These are phyloP conservation scores for Colletotrichum cereale DNA, from an alignment of 2,329 filamentous ascomycete genomes.

Conservation along the genomic window DNA sequence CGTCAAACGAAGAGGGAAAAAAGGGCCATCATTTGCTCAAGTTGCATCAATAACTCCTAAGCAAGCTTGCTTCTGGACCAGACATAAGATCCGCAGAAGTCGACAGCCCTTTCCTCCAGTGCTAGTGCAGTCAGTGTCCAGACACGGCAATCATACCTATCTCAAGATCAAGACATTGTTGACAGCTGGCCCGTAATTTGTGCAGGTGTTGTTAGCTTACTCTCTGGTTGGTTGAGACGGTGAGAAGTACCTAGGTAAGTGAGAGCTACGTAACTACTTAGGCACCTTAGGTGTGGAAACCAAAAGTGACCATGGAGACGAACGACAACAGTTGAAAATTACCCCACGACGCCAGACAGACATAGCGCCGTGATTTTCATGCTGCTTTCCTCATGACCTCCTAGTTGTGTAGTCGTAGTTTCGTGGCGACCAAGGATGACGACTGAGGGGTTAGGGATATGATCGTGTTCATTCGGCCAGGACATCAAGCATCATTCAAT, in stretches of 20 bases:
- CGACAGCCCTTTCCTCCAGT: background rate
- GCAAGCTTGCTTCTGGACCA: background rate
- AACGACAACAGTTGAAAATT: too few species aligned
- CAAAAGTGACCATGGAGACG: too few species aligned
- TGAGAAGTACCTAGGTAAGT: background rate
- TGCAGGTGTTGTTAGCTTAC: conserved; percentile 22
- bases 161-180: background rate
- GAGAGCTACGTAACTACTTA: too few species aligned
- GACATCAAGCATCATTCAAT: background rate
- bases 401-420: background rate
- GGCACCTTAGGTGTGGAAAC: too few species aligned
- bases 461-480: too few species aligned
- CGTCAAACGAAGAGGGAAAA: background rate
- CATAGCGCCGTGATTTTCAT: too few species aligned
- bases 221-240: conserved; percentile 30
- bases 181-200: conserved; percentile 11
- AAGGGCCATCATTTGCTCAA: background rate
- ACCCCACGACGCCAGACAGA: too few species aligned
- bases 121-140: background rate
- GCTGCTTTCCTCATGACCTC: too few species aligned
- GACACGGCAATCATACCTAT: background rate
- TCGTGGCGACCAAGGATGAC: background rate
- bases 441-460: background rate
- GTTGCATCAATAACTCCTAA: background rate
- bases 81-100: background rate